Base-by-base conservation (phyloP, 352 stramenopile species). In the Phytophthora aleatoria region DNA sequence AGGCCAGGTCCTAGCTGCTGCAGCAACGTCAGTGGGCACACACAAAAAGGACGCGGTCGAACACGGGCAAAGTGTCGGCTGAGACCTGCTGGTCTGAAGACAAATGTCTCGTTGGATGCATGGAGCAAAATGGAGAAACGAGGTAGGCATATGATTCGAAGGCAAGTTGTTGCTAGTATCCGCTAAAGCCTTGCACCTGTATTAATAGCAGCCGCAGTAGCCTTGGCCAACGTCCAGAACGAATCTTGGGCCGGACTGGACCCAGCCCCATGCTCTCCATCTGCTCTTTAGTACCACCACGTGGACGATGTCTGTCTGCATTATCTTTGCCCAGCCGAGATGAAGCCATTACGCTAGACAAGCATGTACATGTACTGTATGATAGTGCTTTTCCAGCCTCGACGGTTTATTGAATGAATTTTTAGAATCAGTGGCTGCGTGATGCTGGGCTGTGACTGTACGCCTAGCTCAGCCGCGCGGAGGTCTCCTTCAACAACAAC, bases 11-110 rank as follows among this genome's bases (percentile, higher is more conserved):
- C 16, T 20, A 20, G 20, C 20, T 28, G 31, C 39, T 27, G 7
- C 33, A 38, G 51, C 26, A 49, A 50, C 16, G 53, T 24, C 16
- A 35, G n/a, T 30, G 8, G 20, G 16, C 27, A 36, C 6, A 26
- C 57, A 65, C 52, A 68, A 58, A 67, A 68, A 68, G 52, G 51
- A 49, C 60, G 36, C 6, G 12, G 42, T 44, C 27, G 30, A 61
- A 53, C 35, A 53, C 42, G 43, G 48, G 4, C 49, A 55, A 55
- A 53, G 33, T 51, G 44, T 50, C 44, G 26, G 44, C 47, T 42
- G 30, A 53, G 15, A 53, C 16, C 47, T 52, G 47, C 44, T 51
- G 45, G 45, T 12, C 9, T n/a, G 16, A 38, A 51, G 30, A 7
- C 8, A 50, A 50, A 20, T 41, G 48, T 54, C 48, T 54, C 48